Evolutionary conservation across 352 stramenopile species (phyloP).

Genomic region (Pythium utonaiense): DNA sequence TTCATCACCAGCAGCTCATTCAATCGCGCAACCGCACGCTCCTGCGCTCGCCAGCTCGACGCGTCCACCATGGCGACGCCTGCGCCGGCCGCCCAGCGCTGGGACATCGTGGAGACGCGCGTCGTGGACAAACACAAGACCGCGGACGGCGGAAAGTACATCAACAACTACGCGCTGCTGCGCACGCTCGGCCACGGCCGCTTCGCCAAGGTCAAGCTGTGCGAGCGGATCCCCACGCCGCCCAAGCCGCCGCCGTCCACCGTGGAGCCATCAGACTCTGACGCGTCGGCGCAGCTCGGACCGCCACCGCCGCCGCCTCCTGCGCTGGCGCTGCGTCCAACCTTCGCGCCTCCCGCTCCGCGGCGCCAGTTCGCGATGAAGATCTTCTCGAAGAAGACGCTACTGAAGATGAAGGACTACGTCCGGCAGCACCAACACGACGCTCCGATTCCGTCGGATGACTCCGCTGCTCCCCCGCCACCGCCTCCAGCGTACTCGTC

Average conservation of each 20-base stretch:
- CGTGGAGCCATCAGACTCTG: not conserved
- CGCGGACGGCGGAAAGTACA: slow-evolving; percentile 41
- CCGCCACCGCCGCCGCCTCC: slow-evolving; percentile 4
- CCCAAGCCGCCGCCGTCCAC: not conserved
- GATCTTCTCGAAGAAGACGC: slow-evolving; percentile 77
- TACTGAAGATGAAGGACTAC: slow-evolving; percentile 82
- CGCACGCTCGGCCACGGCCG: slow-evolving; percentile 68
- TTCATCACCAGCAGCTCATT: not conserved
- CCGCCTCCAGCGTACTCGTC: not conserved
- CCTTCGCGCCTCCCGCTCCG: slow-evolving; percentile 14
- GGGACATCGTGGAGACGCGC: slow-evolving; percentile 73
- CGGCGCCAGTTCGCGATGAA: slow-evolving; percentile 74
- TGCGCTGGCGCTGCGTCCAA: slow-evolving; percentile 5
- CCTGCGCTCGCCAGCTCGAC: too few relatives aligned
- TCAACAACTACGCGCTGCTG: slow-evolving; percentile 82
- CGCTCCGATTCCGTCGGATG: not conserved
- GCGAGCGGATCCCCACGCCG: slow-evolving; percentile 43
- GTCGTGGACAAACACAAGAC: slow-evolving; percentile 45
- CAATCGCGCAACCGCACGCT: not conserved
- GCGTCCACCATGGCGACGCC: slow-evolving; percentile 12
- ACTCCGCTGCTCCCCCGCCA: not conserved
- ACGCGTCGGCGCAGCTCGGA: not conserved
- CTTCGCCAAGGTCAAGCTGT: slow-evolving; percentile 87
- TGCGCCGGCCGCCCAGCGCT: slow-evolving; percentile 21
- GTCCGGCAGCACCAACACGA: slow-evolving; percentile 18